Percentiles rank a stretch among this genome's conserved stretches.
Conservation (phyloP, 768 basidiomycete species). For the Pleurotus ostreatus region DNA sequence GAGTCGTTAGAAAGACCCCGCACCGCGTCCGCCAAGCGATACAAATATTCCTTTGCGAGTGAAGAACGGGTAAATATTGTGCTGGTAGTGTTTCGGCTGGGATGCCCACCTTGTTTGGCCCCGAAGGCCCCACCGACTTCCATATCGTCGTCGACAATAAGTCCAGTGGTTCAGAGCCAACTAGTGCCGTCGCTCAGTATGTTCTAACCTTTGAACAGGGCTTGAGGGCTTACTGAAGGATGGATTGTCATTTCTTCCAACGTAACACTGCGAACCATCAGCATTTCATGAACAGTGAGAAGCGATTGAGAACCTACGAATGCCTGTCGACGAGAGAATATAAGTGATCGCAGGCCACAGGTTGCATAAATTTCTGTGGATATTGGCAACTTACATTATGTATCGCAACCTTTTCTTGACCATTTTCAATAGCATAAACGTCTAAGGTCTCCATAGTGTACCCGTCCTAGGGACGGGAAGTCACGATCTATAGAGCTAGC, state of each 20-base stretch:
- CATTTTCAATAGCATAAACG: conserved; percentile 57
- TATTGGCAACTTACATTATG: conserved; percentile 37
- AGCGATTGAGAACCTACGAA: too few species aligned
- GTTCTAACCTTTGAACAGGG: not conserved
- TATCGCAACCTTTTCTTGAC: conserved; percentile 51
- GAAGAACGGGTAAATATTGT: not conserved
- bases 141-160: conserved; percentile 66
- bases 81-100: not conserved
- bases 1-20: conserved; percentile 71
- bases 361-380: not conserved
- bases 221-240: conserved; percentile 64
- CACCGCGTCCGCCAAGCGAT: conserved; percentile 68
- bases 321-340: too few species aligned
- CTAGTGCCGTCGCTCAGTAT: conserved; percentile 31
- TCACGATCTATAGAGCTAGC: too few species aligned
- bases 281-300: too few species aligned
- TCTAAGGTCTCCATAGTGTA: conserved; percentile 82
- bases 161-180: conserved; percentile 79
- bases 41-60: conserved; percentile 74
- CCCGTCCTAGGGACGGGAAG: conserved; percentile 57
- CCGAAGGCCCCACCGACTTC: conserved; percentile 79
- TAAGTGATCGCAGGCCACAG: too few species aligned
- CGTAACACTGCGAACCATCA: conserved; percentile 59
- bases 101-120: conserved; percentile 76
- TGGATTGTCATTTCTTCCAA: conserved; percentile 82